Percentiles rank a stretch among this genome's conserved stretches.
phyloP scores from a whole-genome alignment of 495 filamentous ascomycete genomes.

The Chaetomium cochliodes region DNA sequence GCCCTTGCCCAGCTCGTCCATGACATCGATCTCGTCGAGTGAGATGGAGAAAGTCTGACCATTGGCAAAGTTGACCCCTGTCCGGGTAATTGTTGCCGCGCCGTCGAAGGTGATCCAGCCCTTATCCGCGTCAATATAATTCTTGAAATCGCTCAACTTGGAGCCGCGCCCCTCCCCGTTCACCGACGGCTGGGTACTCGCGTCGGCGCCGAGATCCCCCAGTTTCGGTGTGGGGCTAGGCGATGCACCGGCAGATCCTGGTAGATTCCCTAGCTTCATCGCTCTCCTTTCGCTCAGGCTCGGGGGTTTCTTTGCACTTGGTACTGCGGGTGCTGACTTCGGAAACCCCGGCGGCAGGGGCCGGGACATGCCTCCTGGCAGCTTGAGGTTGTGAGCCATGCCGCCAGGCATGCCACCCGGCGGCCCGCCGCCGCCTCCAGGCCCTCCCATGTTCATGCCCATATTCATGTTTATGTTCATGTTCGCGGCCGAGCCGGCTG shows the following conservation, averaged over 20 bases:
- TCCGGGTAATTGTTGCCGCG: slow-evolving; percentile 82
- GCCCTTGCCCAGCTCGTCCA: slow-evolving; percentile 95
- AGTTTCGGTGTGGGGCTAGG: slow-evolving; percentile 35
- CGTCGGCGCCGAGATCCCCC: slow-evolving; percentile 31
- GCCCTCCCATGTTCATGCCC: slow-evolving; percentile 14
- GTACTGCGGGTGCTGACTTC: slow-evolving; percentile 50
- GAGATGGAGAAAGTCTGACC: slow-evolving; percentile 92
- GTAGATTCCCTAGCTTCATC: slow-evolving; percentile 46
- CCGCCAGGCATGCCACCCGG: slow-evolving; percentile 31
- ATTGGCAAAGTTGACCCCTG: slow-evolving; percentile 87
- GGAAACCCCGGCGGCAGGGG: slow-evolving; percentile 45
- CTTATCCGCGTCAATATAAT: slow-evolving; percentile 87
- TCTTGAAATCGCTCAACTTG: slow-evolving; percentile 84
- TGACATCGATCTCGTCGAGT: slow-evolving; percentile 88
- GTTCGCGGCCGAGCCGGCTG: slow-evolving; percentile 9
- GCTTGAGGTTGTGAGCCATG: slow-evolving; percentile 40
- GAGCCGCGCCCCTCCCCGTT: slow-evolving; percentile 53
- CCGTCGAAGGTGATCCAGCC: slow-evolving; percentile 91
- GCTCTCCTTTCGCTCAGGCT: slow-evolving; percentile 42
- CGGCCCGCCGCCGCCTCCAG: neutral
- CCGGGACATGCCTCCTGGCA: slow-evolving; percentile 44
- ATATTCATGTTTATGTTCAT: slow-evolving; percentile 23
- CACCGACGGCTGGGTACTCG: slow-evolving; percentile 26
- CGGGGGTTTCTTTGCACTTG: slow-evolving; percentile 29
- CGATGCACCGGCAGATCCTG: slow-evolving; percentile 30